Conservation (phyloP, 331 rosid genomes). For the Phaseolus coccineus region DNA sequence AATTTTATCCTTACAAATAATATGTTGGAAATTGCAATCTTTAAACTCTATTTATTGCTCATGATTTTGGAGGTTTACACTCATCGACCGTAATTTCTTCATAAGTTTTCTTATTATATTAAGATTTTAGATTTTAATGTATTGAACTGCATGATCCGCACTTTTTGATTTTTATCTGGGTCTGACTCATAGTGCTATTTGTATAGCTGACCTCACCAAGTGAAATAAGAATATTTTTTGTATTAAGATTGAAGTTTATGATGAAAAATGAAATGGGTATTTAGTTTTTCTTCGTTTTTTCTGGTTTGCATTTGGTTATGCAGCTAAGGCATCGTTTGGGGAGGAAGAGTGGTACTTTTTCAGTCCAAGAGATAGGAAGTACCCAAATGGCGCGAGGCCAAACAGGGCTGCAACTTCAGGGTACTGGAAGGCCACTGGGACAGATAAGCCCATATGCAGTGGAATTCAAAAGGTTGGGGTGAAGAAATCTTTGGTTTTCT, state of each 20-base stretch:
- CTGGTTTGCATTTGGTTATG: neutral
- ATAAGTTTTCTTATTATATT: neutral
- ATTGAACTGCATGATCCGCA: neutral
- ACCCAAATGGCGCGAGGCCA: slow-evolving; percentile 31
- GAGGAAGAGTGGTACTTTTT: slow-evolving; percentile 71
- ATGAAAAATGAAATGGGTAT: neutral
- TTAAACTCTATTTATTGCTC: neutral
- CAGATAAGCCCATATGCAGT: slow-evolving; percentile 13
- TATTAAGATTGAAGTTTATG: neutral
- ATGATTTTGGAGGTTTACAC: neutral
- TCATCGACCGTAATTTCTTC: neutral
- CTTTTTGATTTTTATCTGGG: neutral
- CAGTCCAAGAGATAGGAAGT: slow-evolving; percentile 25
- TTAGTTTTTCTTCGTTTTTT: neutral
- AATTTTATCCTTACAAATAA: neutral
- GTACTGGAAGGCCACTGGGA: slow-evolving; percentile 21
- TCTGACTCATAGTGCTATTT: neutral
- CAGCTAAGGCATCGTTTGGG: slow-evolving; percentile 79
- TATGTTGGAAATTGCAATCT: neutral
- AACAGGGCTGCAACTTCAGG: slow-evolving; percentile 36
- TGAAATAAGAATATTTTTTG: neutral
- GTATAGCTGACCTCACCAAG: neutral
- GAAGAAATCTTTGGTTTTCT: slow-evolving; percentile 82
- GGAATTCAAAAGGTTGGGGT: slow-evolving; percentile 74
- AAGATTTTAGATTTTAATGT: neutral